Percentiles rank a stretch among this genome's conserved stretches.
phyloP scores from a whole-genome alignment of 164 flowering plant species.

The Tetrastigma voinierianum region DNA sequence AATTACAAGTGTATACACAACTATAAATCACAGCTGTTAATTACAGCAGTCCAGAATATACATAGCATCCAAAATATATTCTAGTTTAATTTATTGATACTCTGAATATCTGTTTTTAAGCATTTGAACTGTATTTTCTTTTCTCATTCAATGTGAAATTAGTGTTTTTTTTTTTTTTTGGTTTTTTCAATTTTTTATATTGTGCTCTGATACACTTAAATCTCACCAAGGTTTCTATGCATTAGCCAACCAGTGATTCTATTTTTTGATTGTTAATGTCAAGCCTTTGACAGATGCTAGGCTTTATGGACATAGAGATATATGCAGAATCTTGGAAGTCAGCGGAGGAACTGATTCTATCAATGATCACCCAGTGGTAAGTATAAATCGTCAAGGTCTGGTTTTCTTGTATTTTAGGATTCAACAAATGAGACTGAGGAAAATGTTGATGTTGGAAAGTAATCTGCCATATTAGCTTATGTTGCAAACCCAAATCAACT shows the following conservation, averaged over 20 bases:
- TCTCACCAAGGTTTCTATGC: not conserved
- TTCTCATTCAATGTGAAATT: too few relatives aligned
- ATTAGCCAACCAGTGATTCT: slow-evolving; percentile 4
- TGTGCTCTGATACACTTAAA: not conserved
- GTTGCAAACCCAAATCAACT: not conserved
- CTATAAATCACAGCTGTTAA: too few relatives aligned
- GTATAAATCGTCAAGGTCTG: not conserved
- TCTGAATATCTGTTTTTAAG: not conserved
- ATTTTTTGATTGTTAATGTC: slow-evolving; percentile 14
- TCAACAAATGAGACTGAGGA: not conserved
- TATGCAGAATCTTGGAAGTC: slow-evolving; percentile 64
- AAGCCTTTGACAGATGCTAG: slow-evolving; percentile 72
- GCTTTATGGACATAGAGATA: slow-evolving; percentile 58
- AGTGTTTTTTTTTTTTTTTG: not conserved
- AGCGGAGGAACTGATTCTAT: slow-evolving; percentile 50
- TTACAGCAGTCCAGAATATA: too few relatives aligned
- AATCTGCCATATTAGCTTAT: not conserved
- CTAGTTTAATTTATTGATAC: not conserved
- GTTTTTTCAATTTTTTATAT: slow-evolving; percentile 1
- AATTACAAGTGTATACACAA: too few relatives aligned
- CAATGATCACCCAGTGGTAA: slow-evolving; percentile 47
- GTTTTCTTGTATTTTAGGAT: not conserved
- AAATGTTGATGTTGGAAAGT: not conserved
- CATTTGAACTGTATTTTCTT: too few relatives aligned
- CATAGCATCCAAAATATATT: too few relatives aligned